Percentiles rank a stretch among this genome's conserved stretches.
Evolutionary conservation across 129 eudicot species (phyloP).

Genomic region (Smallanthus sonchifolius): DNA sequence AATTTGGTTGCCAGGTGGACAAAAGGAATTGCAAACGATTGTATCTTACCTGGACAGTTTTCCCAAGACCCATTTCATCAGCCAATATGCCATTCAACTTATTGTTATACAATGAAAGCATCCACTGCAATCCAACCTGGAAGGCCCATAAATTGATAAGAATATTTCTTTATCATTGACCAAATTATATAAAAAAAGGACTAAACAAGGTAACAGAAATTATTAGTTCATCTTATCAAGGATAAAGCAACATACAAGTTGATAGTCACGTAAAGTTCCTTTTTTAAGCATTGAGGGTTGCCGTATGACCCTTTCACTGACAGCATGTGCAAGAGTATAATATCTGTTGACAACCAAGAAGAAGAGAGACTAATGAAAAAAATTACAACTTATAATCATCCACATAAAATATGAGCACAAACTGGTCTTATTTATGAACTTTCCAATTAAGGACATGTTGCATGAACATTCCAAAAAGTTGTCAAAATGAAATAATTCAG

Average conservation of each 20-base stretch:
- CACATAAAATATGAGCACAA: background rate
- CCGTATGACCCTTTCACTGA: constrained; percentile 79
- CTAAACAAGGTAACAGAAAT: background rate
- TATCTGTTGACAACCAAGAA: constrained; percentile 52
- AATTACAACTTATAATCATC: background rate
- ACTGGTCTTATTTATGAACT: background rate
- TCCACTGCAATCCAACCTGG: constrained; percentile 99
- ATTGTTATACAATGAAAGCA: constrained; percentile 96
- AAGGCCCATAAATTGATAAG: constrained; percentile 14
- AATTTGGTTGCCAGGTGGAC: background rate
- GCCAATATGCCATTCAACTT: constrained; percentile 94
- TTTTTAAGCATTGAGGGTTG: constrained; percentile 94
- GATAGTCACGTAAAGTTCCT: constrained; percentile 95
- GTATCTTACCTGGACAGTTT: constrained; percentile 81
- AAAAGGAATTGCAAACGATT: background rate
- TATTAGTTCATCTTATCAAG: background rate
- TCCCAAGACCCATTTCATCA: constrained; percentile 99
- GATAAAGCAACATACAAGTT: constrained; percentile 64
- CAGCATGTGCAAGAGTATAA: constrained; percentile 97
- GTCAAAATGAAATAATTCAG: background rate
- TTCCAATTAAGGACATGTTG: background rate
- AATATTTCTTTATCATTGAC: too few species aligned
- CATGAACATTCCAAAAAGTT: background rate
- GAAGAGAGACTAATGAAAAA: background rate
- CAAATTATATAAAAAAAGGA: background rate